phyloP scores from a whole-genome alignment of 1,284 basidiomycete species.

The Sphagnurus paluster region DNA sequence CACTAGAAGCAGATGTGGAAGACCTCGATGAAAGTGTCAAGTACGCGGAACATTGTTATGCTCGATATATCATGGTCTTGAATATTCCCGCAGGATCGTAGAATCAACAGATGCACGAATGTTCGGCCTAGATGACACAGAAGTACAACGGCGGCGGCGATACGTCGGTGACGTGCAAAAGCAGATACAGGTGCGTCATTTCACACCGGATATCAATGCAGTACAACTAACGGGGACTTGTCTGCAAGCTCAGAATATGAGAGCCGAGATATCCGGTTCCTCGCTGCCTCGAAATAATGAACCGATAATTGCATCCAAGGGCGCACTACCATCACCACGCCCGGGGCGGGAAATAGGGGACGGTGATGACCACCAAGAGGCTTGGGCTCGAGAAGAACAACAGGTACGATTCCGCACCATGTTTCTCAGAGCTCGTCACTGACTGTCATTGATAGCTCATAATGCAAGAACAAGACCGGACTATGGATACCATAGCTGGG shows the following conservation, averaged over 20 bases:
- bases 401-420: conserved; percentile 47
- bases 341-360: conserved; percentile 19
- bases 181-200: conserved; percentile 72
- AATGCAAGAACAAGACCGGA: conserved; percentile 83
- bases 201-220: background rate
- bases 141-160: conserved; percentile 69
- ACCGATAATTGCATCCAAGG: conserved; percentile 11
- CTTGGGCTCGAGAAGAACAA: conserved; percentile 84
- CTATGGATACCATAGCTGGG: conserved; percentile 82
- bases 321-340: conserved; percentile 17
- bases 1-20: conserved; percentile 82
- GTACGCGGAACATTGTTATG: conserved; percentile 34
- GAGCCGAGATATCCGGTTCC: conserved; percentile 47
- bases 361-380: conserved; percentile 62
- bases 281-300: conserved; percentile 13
- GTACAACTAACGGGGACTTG: conserved; percentile 8
- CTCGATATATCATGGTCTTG: conserved; percentile 1
- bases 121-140: conserved; percentile 76
- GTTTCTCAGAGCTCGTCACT: background rate
- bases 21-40: conserved; percentile 88
- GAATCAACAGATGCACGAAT: conserved; percentile 80
- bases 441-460: conserved; percentile 56
- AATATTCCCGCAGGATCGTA: conserved; percentile 56
- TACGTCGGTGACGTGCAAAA: conserved; percentile 74
- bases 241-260: conserved; percentile 64